Evolutionary conservation across 2,329 filamentous ascomycete genomes (phyloP), one percentile per base, ranked within the genome.

Genomic region (Penicillium sp.): DNA sequence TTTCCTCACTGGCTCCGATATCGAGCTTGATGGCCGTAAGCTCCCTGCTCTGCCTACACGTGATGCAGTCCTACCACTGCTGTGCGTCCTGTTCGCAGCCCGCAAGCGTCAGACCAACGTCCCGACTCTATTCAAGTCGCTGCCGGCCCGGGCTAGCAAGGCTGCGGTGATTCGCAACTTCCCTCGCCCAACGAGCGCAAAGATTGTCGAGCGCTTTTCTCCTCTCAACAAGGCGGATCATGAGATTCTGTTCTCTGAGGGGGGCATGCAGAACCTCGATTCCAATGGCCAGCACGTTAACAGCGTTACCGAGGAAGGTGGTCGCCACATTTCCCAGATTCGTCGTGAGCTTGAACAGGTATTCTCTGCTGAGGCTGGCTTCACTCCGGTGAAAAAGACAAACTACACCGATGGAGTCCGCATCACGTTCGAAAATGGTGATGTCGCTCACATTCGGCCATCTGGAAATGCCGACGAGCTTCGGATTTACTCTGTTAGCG

Each of bases 381-480:
- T 73, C 57, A 39, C 59, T 1, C 26, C 60, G 5, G 64, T 73
- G 24, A 52, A 60, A 24, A 58, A 61, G 5, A 35, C 71, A n/a
- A 63, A 68, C 52, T 73, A 72, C 45, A 72, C 70, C 5, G 70
- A 73, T 27, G 70, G 70, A 14, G 65, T 72, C 1, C 68, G 70
- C n/a, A 64, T 71, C 31, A 63, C 65, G 16, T 72, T 73, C 50
- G 52, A 58, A 11, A 71, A 68, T 43, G 69, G 69, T 24, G 70
- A 72, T 59, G 70, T 73, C 8, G 70, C 70, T 54, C 70, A 73
- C 47, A 60, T 72, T 31, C 68, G 70, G 3, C 70, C 70, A 5
- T 73, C 70, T 10, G 70, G 70, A 5, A 73, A 72, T 27, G 70
- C 70, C 11, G 70, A 73, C 58, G 70, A 73, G 41, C 63, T 73